Base-by-base conservation (phyloP, 208 protist species). In the Spironucleus salmonicida region DNA sequence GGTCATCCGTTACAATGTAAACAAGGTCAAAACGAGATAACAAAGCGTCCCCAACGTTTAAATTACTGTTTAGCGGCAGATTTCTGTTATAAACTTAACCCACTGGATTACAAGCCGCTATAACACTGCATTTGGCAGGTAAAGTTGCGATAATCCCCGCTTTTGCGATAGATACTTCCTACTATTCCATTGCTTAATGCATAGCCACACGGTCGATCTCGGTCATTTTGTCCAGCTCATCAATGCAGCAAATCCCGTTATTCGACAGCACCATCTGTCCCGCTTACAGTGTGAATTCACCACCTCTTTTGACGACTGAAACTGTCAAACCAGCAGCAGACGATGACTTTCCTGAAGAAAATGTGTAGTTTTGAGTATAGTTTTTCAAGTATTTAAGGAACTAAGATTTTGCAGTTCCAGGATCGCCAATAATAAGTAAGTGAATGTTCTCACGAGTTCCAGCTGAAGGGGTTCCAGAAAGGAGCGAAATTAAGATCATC, bases 261-360 rank as follows among this genome's bases (percentile, higher is more conserved):
- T 99, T 96, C 0, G 94, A 95, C 9, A 99, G 86, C 1, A 99
- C 96, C 94, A 99, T 98, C 0, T 96, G 96, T 41, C 97, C 96
- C 7, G 95, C 95, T 75, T 97, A 93, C 9, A 98, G 87, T 19
- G 87, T 87, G 9, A 90, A 32, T 76, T 94, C 90, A 32, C 93
- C 92, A 0, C 93, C 98, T 76, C 98, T 95, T 1, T 79, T 76
- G 82, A 89, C 89, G 42, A 99, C 95, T 0, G 95, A 93, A 15
- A 95, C 97, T 2, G 97, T 99, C 1, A 82, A 45, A 85, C 96
- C 95, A 58, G 98, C 96, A 75, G 92, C 93, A 26, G 89, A 91
- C 0, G 90, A 92, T 29, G 92, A 94, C 79, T 90, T 92, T 35
- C 96, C 96, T 9, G 93, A 97, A 9, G 97, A 98, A 67, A 82